Conservation (phyloP, 345 rosid species). For the Ceriops zippeliana region DNA sequence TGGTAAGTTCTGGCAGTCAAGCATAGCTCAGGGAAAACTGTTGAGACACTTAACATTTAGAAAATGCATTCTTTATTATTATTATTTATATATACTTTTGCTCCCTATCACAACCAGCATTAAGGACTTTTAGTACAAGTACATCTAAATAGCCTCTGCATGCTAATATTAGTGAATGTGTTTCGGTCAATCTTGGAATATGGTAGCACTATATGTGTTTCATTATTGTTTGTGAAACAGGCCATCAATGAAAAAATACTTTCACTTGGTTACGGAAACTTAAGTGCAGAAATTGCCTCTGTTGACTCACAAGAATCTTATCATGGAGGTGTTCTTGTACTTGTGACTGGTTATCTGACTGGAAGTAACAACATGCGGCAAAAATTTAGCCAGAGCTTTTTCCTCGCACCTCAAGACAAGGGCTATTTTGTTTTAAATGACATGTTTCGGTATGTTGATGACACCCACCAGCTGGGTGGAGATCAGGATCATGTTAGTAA, state of each 20-base stretch:
- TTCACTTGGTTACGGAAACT: conserved; percentile 52
- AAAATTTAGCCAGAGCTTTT: background rate
- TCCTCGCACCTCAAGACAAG: background rate
- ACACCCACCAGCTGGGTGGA: conserved; percentile 16
- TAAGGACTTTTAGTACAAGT: too few species aligned
- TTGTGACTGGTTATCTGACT: conserved; percentile 77
- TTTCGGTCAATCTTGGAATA: too few species aligned
- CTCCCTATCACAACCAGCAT: too few species aligned
- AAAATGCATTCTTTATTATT: too few species aligned
- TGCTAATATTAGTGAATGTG: too few species aligned
- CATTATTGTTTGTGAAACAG: conserved; percentile 33
- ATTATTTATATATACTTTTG: too few species aligned
- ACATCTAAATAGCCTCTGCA: too few species aligned
- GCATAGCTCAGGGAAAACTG: too few species aligned
- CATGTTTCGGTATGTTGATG: background rate
- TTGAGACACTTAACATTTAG: too few species aligned
- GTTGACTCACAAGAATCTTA: conserved; percentile 80
- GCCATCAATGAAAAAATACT: conserved; percentile 81
- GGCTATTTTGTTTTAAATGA: background rate
- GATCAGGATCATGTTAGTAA: conserved; percentile 14
- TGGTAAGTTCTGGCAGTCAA: too few species aligned
- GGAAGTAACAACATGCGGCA: conserved; percentile 35
- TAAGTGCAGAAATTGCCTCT: conserved; percentile 55
- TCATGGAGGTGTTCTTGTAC: conserved; percentile 62
- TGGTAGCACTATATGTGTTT: background rate